Base-by-base conservation (phyloP, 345 rosid genomes). In the Euclidium syriacum region DNA sequence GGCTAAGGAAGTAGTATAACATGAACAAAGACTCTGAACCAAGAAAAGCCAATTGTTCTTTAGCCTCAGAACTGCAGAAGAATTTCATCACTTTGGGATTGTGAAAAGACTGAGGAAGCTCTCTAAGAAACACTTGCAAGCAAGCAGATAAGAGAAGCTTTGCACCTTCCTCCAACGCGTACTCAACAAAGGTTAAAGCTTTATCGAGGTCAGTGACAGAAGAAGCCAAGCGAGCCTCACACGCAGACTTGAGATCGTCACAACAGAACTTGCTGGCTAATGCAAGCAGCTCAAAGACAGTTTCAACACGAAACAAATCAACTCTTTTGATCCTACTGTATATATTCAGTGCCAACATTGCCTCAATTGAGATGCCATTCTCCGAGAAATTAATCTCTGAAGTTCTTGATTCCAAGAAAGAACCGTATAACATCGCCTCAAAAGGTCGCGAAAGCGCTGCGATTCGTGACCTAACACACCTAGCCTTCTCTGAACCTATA, bases 191-290 rank as follows among this genome's bases (percentile, higher is more conserved):
- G 65, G 77, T 62, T 66, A 89, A 67, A 6, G 90, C 96, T 59
- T 84, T 83, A 30, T 83, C 87, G 7, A 84, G 38, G 59, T 58
- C 59, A 40, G 68, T 40, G 41, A 87, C 83, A 14, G 79, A 49
- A 7, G 90, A 81, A 68, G 94, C 96, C 73, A 94, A 78, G 53
- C 84, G 73, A 64, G 74, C 73, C 75, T 89, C 99, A 69, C 95
- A 89, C 9, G 71, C 78, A 49, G 79, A 81, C 75, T 85, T 94
- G 78, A 94, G 77, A 72, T 83, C 91, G 55, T 87, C 95, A 42
- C 98, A 92, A 62, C 95, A 92, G 76, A 85, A 92, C 69, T 76
- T 85, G 62, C 81, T 89, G 22, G 97, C 88, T 47, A 87, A 89
- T 17, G 73, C 70, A 51, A 94, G 85, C 11, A 89, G 74, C 80